Percentiles rank a stretch among this genome's conserved stretches.
phyloP scores from a whole-genome alignment of 495 filamentous ascomycete species.

The Podospora comata region DNA sequence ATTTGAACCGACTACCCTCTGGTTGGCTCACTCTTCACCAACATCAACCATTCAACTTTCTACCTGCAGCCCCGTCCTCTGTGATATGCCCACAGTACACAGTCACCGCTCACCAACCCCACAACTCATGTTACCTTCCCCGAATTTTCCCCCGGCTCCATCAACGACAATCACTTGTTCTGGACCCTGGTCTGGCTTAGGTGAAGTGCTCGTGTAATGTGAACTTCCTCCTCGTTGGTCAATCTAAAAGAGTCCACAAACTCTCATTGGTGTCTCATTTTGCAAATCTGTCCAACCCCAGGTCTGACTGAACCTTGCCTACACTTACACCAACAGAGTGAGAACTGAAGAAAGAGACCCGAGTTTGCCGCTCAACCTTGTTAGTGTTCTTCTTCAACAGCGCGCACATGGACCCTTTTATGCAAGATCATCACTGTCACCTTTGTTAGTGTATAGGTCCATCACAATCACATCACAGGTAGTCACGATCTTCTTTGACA shows the following conservation, averaged over 20 bases:
- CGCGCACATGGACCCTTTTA: not conserved
- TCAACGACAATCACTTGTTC: not conserved
- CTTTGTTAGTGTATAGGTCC: not conserved
- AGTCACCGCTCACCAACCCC: not conserved
- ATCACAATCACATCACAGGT: not conserved
- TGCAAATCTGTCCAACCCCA: not conserved
- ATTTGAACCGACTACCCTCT: not conserved
- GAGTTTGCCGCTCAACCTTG: not conserved
- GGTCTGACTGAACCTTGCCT: not conserved
- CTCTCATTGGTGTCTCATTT: conserved; percentile 9
- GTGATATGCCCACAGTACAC: not conserved
- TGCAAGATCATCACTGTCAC: not conserved
- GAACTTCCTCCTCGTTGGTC: not conserved
- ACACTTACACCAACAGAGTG: not conserved
- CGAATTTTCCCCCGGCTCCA: not conserved
- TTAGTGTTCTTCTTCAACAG: not conserved
- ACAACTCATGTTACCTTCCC: not conserved
- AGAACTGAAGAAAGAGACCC: not conserved
- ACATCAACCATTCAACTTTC: not conserved
- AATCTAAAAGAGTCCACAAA: not conserved
- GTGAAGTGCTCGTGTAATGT: not conserved
- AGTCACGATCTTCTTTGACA: not conserved
- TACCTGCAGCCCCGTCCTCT: not conserved
- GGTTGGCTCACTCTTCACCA: not conserved
- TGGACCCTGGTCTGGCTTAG: not conserved